Base-by-base conservation (phyloP, 139 green algal genomes). In the Tetraselmis chui region DNA sequence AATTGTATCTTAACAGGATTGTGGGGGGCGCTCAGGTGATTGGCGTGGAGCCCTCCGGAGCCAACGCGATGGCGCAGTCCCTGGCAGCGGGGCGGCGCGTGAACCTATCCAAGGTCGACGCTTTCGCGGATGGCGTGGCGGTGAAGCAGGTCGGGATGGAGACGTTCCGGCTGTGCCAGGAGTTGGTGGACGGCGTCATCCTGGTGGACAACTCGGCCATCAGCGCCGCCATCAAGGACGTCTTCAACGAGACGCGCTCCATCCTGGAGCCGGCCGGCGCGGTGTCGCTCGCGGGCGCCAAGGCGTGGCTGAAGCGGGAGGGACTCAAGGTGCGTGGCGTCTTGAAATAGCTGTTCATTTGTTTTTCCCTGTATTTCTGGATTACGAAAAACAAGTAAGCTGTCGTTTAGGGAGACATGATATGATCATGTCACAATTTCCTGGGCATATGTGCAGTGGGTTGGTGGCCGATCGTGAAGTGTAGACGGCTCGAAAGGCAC, bases 261-360 rank as follows among this genome's bases (percentile, higher is more conserved):
- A 97, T 98, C 76, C 83, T 98, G 67, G 94, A 99, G 90, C 96
- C 96, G 0, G 95, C 96, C 24, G 96, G 96, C 2, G 96, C 96
- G 30, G 88, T 99, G 80, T 90, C 92, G 0, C 91, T 98, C 27
- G 94, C 96, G 59, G 95, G 95, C 0, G 92, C 94, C 32, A 97
- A 96, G 84, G 94, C 93, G 0, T 99, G 95, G 88, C 84, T 93
- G 11, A 87, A 91, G 78, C 81, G 82, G 2, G 83, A 95, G 30
- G 79, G 78, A 30, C 77, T 91, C 76, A 88, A 92, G 88, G 90
- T 92, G 79, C 27, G 82, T 32, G n/a, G n/a, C n/a, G n/a, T n/a
- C n/a, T n/a, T n/a, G n/a, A n/a, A n/a, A n/a, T n/a, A n/a, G n/a
- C n/a, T n/a, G n/a, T n/a, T n/a, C n/a, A n/a, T n/a, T n/a, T n/a